These are phyloP conservation scores for Yamadazyma laniorum DNA, from an alignment of 805 yeast genomes.

Conservation along the genomic window DNA sequence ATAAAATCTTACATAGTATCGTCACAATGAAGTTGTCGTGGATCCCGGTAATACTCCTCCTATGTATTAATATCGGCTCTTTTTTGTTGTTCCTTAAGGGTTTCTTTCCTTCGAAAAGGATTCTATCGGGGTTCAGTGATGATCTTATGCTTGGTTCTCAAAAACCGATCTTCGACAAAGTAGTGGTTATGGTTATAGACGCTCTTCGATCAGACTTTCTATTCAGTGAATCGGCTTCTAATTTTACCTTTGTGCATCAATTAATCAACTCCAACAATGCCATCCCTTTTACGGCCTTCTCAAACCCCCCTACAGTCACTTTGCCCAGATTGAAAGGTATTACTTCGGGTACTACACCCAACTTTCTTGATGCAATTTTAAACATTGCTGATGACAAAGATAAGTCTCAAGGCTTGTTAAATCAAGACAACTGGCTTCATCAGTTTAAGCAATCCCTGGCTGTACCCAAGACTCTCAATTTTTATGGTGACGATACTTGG, in stretches of 20 bases:
- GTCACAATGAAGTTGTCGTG: conserved; percentile 3
- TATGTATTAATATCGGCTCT: conserved; percentile 36
- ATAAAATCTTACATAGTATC: not conserved
- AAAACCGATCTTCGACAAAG: conserved; percentile 55
- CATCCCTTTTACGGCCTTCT: conserved; percentile 84
- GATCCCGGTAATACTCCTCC: conserved; percentile 5
- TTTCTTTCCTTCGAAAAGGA: conserved; percentile 87
- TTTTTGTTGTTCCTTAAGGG: conserved; percentile 70
- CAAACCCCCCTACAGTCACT: conserved; percentile 96
- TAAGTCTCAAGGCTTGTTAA: conserved; percentile 60
- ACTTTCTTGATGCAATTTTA: conserved; percentile 87
- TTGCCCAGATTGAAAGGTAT: conserved; percentile 90
- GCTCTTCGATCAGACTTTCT: conserved; percentile 90
- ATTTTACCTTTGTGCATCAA: conserved; percentile 65
- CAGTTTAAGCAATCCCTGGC: conserved; percentile 48
- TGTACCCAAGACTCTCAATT: conserved; percentile 51
- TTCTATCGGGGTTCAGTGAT: conserved; percentile 58
- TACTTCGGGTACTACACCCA: conserved; percentile 93
- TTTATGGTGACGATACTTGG: conserved; percentile 99
- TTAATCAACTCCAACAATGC: conserved; percentile 68
- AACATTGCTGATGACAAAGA: conserved; percentile 91
- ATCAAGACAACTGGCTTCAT: conserved; percentile 83
- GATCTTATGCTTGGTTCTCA: conserved; percentile 18
- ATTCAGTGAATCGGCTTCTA: conserved; percentile 55
- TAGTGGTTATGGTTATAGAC: conserved; percentile 85